Evolutionary conservation across 306 rosid genomes (phyloP).

Genomic region (Aeschynomene evenia): DNA sequence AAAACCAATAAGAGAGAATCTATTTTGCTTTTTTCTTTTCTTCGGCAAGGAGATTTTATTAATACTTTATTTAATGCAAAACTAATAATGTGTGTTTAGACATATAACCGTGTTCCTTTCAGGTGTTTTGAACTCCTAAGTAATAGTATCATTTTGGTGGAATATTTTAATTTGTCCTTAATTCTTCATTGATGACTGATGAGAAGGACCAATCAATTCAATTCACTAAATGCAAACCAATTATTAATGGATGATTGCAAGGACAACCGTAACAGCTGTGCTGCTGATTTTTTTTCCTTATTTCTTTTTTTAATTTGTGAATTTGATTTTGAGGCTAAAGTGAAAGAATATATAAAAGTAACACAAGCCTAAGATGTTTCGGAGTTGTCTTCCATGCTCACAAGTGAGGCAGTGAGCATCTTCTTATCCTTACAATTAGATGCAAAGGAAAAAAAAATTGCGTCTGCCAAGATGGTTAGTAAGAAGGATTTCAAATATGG

Average conservation of each 20-base stretch:
- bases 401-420: too few species aligned
- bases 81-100: not conserved
- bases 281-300: too few species aligned
- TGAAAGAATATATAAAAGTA: not conserved
- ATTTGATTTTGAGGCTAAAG: not conserved
- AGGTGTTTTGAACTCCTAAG: not conserved
- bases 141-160: not conserved
- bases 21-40: not conserved
- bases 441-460: too few species aligned
- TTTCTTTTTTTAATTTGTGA: too few species aligned
- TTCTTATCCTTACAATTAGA: too few species aligned
- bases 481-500: too few species aligned
- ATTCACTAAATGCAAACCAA: not conserved
- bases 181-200: too few species aligned
- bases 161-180: not conserved
- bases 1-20: too few species aligned
- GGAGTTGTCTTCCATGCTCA: too few species aligned
- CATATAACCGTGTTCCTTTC: not conserved
- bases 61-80: too few species aligned
- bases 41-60: not conserved
- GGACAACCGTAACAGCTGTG: not conserved
- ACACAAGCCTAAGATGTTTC: not conserved
- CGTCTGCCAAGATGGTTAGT: too few species aligned
- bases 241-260: not conserved
- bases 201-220: not conserved